phyloP scores from a whole-genome alignment of 495 filamentous ascomycete genomes.

The Neurospora cerealis region DNA sequence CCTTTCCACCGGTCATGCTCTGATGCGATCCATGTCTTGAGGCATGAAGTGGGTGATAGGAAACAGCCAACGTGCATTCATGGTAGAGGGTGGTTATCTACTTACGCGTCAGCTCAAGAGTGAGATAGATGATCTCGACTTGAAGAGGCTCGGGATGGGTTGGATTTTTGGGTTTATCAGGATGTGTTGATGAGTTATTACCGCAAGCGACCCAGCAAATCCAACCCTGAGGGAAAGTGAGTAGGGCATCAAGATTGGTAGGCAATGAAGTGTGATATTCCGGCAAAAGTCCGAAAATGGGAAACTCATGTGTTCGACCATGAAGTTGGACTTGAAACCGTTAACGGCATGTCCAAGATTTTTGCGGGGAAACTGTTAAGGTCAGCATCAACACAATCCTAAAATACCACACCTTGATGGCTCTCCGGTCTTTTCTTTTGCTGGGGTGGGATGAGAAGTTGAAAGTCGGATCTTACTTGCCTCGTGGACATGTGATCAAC shows the following conservation, averaged over 20 bases:
- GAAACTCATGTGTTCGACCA: neutral
- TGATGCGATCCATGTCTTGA: neutral
- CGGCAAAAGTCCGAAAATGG: neutral
- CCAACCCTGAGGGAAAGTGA: neutral
- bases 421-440: neutral
- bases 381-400: neutral
- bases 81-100: neutral
- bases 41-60: neutral
- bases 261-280: neutral
- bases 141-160: neutral
- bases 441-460: neutral
- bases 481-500: neutral
- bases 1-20: neutral
- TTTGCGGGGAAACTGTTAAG: neutral
- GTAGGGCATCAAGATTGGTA: neutral
- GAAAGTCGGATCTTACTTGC: neutral
- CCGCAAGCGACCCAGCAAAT: neutral
- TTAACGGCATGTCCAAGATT: neutral
- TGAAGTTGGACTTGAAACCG: neutral
- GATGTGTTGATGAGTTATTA: neutral
- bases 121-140: neutral
- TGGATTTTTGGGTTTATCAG: neutral
- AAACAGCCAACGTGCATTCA: neutral
- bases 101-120: neutral
- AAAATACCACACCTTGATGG: neutral